phyloP scores from a whole-genome alignment of 129 eudicot species.

The Sambucus nigra region DNA sequence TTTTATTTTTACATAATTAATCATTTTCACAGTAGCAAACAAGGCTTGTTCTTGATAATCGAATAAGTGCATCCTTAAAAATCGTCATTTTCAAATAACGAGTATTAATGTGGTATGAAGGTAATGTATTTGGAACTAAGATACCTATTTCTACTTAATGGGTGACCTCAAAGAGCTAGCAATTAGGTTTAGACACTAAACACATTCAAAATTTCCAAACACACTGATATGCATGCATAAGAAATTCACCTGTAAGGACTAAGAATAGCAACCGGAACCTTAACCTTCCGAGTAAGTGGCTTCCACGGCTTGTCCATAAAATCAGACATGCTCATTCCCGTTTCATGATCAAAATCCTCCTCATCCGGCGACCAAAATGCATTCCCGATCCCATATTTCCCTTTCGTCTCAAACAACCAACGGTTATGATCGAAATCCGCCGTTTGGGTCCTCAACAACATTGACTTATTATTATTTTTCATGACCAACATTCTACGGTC shows the following conservation, averaged over 20 bases:
- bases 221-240: neutral
- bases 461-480: slow-evolving; percentile 54
- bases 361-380: slow-evolving; percentile 74
- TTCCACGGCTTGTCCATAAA: slow-evolving; percentile 94
- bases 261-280: slow-evolving; percentile 52
- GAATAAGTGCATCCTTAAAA: too few relatives aligned
- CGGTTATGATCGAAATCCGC: slow-evolving; percentile 73
- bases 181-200: too few relatives aligned
- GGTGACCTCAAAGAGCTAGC: too few relatives aligned
- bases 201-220: neutral
- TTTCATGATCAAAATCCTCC: slow-evolving; percentile 28
- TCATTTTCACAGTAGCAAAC: too few relatives aligned
- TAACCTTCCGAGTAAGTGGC: slow-evolving; percentile 71
- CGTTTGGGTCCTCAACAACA: slow-evolving; percentile 58
- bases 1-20: too few relatives aligned
- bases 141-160: too few relatives aligned
- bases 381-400: slow-evolving; percentile 84
- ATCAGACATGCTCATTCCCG: slow-evolving; percentile 50
- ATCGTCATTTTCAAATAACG: too few relatives aligned
- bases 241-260: slow-evolving; percentile 74
- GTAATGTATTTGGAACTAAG: neutral
- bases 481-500: slow-evolving; percentile 39
- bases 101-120: neutral
- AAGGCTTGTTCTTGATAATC: too few relatives aligned
- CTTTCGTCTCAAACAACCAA: slow-evolving; percentile 86